phyloP scores from a whole-genome alignment of 305 asterid species.

The Fraxinus baroniana region DNA sequence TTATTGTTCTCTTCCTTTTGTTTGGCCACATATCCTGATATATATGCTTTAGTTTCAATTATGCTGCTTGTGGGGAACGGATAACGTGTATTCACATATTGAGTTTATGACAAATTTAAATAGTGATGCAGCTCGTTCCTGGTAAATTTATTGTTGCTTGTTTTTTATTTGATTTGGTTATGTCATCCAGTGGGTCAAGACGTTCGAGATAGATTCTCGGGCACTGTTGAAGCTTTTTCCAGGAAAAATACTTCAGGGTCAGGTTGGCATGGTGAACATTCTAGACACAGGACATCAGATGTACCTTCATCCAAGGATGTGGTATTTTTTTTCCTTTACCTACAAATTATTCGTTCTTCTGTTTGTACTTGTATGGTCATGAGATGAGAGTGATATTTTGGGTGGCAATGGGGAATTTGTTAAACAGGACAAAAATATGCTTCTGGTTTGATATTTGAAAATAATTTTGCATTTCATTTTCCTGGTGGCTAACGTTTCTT shows the following conservation, averaged over 20 bases:
- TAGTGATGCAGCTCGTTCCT: slow-evolving; percentile 7
- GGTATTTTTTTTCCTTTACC: slow-evolving; percentile 43
- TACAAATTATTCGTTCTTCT: slow-evolving; percentile 1
- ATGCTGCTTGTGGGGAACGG: not conserved
- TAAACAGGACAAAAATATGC: not conserved
- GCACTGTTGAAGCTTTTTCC: slow-evolving; percentile 87
- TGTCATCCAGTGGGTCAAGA: slow-evolving; percentile 64
- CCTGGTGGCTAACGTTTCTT: not conserved
- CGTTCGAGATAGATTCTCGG: slow-evolving; percentile 75
- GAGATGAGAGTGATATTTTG: not conserved
- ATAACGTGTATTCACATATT: not conserved
- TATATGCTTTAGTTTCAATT: not conserved
- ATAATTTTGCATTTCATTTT: not conserved
- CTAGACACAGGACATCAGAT: slow-evolving; percentile 65
- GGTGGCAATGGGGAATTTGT: not conserved
- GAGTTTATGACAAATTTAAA: not conserved
- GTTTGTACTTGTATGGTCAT: not conserved
- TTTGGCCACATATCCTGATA: not conserved
- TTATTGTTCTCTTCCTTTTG: not conserved
- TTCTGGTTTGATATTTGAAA: not conserved
- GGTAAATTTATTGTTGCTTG: slow-evolving; percentile 10
- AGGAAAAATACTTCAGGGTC: slow-evolving; percentile 61
- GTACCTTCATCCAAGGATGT: slow-evolving; percentile 86
- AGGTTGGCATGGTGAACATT: slow-evolving; percentile 68
- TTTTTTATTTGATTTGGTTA: slow-evolving; percentile 15